phyloP scores from a whole-genome alignment of 1,284 basidiomycete genomes.

The Pseudozyma hubeiensis region DNA sequence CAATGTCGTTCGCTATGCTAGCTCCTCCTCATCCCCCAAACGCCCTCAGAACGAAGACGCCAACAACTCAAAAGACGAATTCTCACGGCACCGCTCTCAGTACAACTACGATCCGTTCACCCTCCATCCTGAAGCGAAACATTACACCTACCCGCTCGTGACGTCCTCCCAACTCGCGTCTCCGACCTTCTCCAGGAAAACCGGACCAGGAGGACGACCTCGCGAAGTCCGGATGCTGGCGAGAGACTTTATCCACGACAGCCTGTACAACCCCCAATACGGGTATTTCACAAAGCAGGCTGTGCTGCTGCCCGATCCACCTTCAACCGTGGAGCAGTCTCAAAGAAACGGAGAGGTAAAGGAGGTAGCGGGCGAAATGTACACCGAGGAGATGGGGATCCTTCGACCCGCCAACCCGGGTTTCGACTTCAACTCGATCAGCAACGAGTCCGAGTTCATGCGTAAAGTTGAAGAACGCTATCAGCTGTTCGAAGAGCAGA shows the following conservation, averaged over 20 bases:
- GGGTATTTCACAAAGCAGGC: conserved; percentile 81
- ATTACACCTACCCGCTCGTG: conserved; percentile 58
- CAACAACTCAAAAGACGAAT: conserved; percentile 17
- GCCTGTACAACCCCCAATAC: conserved; percentile 95
- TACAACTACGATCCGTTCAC: conserved; percentile 67
- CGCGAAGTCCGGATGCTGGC: conserved; percentile 90
- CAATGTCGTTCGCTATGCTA: neutral
- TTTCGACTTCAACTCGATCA: conserved; percentile 80
- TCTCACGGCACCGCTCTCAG: conserved; percentile 58
- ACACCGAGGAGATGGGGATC: conserved; percentile 34
- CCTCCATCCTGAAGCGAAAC: conserved; percentile 53
- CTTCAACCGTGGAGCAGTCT: neutral
- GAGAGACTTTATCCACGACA: conserved; percentile 96
- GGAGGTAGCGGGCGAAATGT: conserved; percentile 19
- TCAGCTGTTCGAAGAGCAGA: conserved; percentile 54
- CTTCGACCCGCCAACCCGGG: conserved; percentile 52
- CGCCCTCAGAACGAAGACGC: neutral
- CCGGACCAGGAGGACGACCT: conserved; percentile 71
- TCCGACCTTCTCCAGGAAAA: neutral
- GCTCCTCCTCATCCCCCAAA: neutral
- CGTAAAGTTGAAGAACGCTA: conserved; percentile 78
- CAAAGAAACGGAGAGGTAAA: neutral
- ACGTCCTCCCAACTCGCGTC: conserved; percentile 45
- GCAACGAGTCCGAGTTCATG: conserved; percentile 82
- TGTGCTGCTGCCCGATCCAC: conserved; percentile 58